Percentiles rank a stretch among this genome's conserved stretches.
These are phyloP conservation scores for Gyrodon lividus DNA, from an alignment of 768 basidiomycete genomes.

Conservation along the genomic window DNA sequence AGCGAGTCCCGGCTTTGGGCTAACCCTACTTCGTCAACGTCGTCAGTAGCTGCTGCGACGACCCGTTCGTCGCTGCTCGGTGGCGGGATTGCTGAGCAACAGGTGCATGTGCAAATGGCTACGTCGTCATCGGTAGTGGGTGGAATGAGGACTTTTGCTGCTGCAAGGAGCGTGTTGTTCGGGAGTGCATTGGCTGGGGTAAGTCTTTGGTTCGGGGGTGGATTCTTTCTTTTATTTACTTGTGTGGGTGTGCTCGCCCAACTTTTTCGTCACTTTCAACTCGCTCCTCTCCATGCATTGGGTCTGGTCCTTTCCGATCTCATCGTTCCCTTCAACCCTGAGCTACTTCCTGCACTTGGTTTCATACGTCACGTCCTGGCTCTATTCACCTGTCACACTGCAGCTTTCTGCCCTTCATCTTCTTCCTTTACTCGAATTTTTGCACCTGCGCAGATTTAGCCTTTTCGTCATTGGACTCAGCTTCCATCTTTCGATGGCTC, in stretches of 20 bases:
- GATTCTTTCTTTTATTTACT: neutral
- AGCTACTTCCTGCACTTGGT: neutral
- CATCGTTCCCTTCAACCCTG: too few species aligned
- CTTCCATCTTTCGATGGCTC: slow-evolving; percentile 1
- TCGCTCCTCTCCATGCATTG: neutral
- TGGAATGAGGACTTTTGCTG: slow-evolving; percentile 11
- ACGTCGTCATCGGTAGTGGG: neutral
- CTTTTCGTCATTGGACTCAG: slow-evolving; percentile 7
- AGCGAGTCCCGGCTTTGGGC: slow-evolving; percentile 24
- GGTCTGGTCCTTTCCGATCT: neutral
- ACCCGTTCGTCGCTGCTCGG: slow-evolving; percentile 29
- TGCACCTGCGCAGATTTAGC: slow-evolving; percentile 12
- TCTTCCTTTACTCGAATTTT: neutral
- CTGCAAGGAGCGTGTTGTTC: slow-evolving; percentile 47
- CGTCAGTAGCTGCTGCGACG: slow-evolving; percentile 7
- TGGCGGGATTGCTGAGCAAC: slow-evolving; percentile 4
- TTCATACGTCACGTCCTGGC: neutral
- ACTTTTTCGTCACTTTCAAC: neutral
- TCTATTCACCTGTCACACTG: too few species aligned
- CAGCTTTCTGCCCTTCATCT: neutral
- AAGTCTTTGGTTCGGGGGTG: slow-evolving; percentile 7
- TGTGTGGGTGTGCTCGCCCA: neutral
- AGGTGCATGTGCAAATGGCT: neutral
- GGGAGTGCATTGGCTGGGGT: slow-evolving; percentile 27
- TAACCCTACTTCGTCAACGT: neutral